Conservation (phyloP, 192 early-diverging fungal species). For the Spinellus fusiger region DNA sequence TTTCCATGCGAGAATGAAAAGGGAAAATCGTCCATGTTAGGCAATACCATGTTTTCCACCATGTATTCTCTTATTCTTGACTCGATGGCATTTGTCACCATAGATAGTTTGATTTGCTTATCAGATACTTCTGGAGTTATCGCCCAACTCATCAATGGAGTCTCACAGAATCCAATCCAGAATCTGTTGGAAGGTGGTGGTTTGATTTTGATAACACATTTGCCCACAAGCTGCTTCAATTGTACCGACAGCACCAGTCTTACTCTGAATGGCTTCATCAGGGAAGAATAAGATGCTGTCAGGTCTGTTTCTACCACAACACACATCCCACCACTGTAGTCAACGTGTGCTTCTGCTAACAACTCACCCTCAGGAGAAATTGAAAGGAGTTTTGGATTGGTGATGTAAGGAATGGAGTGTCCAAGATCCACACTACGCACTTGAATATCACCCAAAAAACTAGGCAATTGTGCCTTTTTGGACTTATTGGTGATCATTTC, state of each 20-base stretch:
- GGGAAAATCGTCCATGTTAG: conserved; percentile 83
- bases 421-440: conserved; percentile 73
- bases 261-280: conserved; percentile 61
- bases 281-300: conserved; percentile 44
- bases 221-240: conserved; percentile 64
- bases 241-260: conserved; percentile 76
- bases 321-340: conserved; percentile 74
- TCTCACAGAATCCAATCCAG: conserved; percentile 81
- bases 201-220: conserved; percentile 71
- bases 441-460: conserved; percentile 71
- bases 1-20: conserved; percentile 58
- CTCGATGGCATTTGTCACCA: conserved; percentile 83
- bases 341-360: conserved; percentile 65
- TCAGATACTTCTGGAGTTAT: conserved; percentile 81
- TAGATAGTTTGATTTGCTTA: conserved; percentile 68
- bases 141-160: conserved; percentile 63
- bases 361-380: conserved; percentile 69
- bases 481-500: conserved; percentile 55
- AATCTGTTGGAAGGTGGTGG: conserved; percentile 75
- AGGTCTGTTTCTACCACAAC: conserved; percentile 68
- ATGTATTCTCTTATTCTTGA: conserved; percentile 76
- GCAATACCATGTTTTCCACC: conserved; percentile 72
- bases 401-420: conserved; percentile 70
- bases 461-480: conserved; percentile 52
- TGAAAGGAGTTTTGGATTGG: conserved; percentile 63